phyloP scores from a whole-genome alignment of 257 asterid genomes.

The Fraxinus quadrangulata region DNA sequence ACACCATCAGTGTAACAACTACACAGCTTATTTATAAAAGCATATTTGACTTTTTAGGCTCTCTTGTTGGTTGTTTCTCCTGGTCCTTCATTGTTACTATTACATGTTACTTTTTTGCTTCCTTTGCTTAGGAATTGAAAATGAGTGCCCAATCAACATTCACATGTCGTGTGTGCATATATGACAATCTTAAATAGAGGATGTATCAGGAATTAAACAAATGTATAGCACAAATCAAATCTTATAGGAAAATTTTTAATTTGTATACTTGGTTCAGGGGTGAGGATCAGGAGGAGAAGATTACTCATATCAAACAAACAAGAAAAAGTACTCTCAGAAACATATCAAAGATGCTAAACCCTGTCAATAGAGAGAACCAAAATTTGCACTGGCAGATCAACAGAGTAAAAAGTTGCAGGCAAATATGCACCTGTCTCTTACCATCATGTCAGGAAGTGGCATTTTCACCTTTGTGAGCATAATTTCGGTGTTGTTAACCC shows the following conservation, averaged over 20 bases:
- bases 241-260: constrained; percentile 2
- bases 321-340: constrained; percentile 3
- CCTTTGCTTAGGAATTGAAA: constrained; percentile 1
- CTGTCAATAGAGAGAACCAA: constrained; percentile 1
- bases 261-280: neutral
- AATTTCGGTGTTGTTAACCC: constrained; percentile 98
- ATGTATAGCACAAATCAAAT: neutral
- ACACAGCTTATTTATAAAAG: neutral
- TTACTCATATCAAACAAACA: neutral
- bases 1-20: constrained; percentile 4
- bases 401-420: constrained; percentile 14
- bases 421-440: constrained; percentile 41
- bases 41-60: constrained; percentile 6
- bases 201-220: constrained; percentile 1
- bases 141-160: constrained; percentile 12
- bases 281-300: neutral
- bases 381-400: constrained; percentile 5
- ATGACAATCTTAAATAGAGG: constrained; percentile 22
- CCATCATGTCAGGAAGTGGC: constrained; percentile 99
- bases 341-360: constrained; percentile 14
- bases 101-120: constrained; percentile 10
- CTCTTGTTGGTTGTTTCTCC: constrained; percentile 5
- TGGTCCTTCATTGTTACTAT: constrained; percentile 22
- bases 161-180: constrained; percentile 11
- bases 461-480: constrained; percentile 99